Conservation (phyloP, 768 basidiomycete genomes). For the Clitopilus hobsonii region DNA sequence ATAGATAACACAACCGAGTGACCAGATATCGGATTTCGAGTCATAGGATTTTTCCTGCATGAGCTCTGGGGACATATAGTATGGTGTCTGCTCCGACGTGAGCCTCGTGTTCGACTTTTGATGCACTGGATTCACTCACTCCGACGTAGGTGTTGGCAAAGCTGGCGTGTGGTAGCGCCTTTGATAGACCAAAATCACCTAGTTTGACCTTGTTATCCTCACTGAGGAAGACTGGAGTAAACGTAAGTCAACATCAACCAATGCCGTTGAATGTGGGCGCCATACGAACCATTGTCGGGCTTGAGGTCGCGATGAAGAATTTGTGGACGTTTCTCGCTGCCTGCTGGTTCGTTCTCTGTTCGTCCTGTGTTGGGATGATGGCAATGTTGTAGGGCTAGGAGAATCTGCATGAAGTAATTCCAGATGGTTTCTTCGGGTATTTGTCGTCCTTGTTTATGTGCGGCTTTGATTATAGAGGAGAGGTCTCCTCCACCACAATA, state of each 20-base stretch:
- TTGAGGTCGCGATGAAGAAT: conserved; percentile 95
- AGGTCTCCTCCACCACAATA: conserved; percentile 98
- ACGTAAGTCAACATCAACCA: background rate
- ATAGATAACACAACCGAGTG: conserved; percentile 92
- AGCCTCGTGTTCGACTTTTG: background rate
- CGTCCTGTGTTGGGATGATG: conserved; percentile 74
- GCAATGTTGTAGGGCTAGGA: conserved; percentile 87
- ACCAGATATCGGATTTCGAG: conserved; percentile 98
- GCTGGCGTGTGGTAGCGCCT: conserved; percentile 80
- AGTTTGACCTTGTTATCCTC: conserved; percentile 84
- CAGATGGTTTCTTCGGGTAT: conserved; percentile 93
- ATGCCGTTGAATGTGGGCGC: background rate
- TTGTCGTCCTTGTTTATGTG: conserved; percentile 59
- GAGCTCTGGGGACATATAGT: conserved; percentile 99
- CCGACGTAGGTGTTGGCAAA: conserved; percentile 98
- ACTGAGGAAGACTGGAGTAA: conserved; percentile 79
- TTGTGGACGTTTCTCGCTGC: conserved; percentile 57
- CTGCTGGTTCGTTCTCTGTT: conserved; percentile 38
- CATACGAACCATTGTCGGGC: conserved; percentile 84
- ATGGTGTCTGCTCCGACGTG: conserved; percentile 70
- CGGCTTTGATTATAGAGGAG: conserved; percentile 79
- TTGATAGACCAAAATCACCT: conserved; percentile 95
- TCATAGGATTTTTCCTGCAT: conserved; percentile 98
- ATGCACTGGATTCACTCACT: conserved; percentile 42
- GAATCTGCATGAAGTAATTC: conserved; percentile 93